Conservation (phyloP, 768 basidiomycete genomes). For the Suillus subluteus region DNA sequence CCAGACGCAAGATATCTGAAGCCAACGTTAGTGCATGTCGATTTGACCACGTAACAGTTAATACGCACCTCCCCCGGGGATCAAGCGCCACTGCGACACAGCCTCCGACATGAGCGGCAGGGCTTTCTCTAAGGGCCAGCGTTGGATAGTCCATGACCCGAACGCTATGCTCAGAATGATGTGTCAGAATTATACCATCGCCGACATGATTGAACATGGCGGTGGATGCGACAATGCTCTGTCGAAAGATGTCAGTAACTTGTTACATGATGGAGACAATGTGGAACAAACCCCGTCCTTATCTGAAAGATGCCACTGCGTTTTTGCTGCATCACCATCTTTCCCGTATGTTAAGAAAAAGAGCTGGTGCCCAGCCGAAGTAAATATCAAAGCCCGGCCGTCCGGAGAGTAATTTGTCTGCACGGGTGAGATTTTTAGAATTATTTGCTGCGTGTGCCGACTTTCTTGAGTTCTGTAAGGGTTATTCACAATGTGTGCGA, state of each 20-base stretch:
- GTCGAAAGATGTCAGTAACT: slow-evolving; percentile 7
- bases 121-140: slow-evolving; percentile 58
- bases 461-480: slow-evolving; percentile 52
- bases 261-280: background rate
- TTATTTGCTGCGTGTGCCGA: slow-evolving; percentile 62
- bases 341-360: slow-evolving; percentile 63
- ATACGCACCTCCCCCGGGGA: slow-evolving; percentile 68
- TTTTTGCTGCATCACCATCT: slow-evolving; percentile 54
- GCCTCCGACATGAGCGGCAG: slow-evolving; percentile 81
- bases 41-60: background rate
- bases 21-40: slow-evolving; percentile 8
- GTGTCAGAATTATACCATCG: slow-evolving; percentile 69
- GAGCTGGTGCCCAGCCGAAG: slow-evolving; percentile 61
- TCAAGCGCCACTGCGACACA: slow-evolving; percentile 77
- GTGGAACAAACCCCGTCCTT: slow-evolving; percentile 28
- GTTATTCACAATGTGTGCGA: slow-evolving; percentile 13
- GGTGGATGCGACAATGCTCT: slow-evolving; percentile 59
- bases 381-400: slow-evolving; percentile 65
- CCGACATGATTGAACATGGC: slow-evolving; percentile 79
- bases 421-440: slow-evolving; percentile 61
- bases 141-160: slow-evolving; percentile 74
- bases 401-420: slow-evolving; percentile 76
- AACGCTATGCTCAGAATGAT: slow-evolving; percentile 64
- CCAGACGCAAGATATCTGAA: slow-evolving; percentile 77
- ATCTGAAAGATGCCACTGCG: slow-evolving; percentile 47